Evolutionary conservation across 176 grass and related monocot genomes (phyloP).

Genomic region (Aegilops speltoides): DNA sequence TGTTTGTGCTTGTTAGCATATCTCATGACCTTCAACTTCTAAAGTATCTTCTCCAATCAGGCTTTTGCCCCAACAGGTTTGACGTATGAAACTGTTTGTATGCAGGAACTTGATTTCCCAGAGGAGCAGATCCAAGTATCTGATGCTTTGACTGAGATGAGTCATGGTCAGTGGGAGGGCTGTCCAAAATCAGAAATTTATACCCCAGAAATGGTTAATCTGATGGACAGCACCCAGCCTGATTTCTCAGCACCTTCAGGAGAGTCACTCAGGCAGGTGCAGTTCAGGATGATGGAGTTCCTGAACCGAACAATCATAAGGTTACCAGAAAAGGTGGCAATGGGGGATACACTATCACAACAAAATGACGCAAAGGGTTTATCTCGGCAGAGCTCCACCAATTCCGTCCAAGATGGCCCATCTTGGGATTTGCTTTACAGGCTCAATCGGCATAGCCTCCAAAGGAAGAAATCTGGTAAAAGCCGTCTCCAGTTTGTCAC

Average conservation of each 20-base stretch:
- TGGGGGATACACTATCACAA: constrained; percentile 41
- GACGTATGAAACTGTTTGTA: constrained; percentile 5
- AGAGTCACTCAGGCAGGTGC: constrained; percentile 84
- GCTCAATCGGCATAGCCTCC: constrained; percentile 60
- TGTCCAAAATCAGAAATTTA: constrained; percentile 74
- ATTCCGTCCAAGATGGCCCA: constrained; percentile 64
- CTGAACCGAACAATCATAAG: constrained; percentile 64
- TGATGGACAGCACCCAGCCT: constrained; percentile 67
- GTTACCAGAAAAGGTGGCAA: constrained; percentile 75
- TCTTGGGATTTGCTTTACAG: constrained; percentile 59
- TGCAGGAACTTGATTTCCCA: constrained; percentile 88
- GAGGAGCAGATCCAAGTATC: constrained; percentile 74
- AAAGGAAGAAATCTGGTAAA: constrained; percentile 83
- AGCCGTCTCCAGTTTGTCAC: constrained; percentile 85
- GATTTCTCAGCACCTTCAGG: constrained; percentile 81
- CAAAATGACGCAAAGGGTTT: constrained; percentile 63
- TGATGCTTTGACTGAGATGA: constrained; percentile 78
- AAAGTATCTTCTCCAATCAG: background rate
- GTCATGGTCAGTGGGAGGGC: constrained; percentile 88
- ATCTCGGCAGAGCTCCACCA: constrained; percentile 65
- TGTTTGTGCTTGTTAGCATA: background rate
- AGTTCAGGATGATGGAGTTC: constrained; percentile 80
- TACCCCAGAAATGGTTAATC: constrained; percentile 65
- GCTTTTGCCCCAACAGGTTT: background rate
- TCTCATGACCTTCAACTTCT: background rate